Conservation (phyloP, 1,139 yeast genomes). For the Geotrichum reessii region DNA sequence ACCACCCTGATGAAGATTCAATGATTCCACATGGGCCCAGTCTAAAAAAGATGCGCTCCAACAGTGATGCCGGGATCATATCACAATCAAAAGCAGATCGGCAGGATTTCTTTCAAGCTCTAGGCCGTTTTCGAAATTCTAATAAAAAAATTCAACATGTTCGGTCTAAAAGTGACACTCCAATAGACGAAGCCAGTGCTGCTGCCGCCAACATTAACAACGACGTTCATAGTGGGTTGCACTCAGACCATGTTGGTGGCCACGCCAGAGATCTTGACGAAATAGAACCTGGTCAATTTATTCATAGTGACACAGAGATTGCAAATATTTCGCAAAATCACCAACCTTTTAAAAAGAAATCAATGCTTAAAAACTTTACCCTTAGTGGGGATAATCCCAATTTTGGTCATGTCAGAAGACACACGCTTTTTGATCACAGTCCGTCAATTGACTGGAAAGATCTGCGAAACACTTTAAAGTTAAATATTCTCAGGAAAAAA, state of each 20-base stretch:
- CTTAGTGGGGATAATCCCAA: neutral
- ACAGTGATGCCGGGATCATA: slow-evolving; percentile 25
- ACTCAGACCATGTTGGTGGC: slow-evolving; percentile 31
- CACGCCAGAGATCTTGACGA: neutral
- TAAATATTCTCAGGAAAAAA: slow-evolving; percentile 27
- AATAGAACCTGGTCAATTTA: neutral
- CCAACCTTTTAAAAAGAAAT: neutral
- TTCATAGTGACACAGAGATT: slow-evolving; percentile 13
- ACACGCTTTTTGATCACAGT: slow-evolving; percentile 18
- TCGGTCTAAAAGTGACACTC: neutral
- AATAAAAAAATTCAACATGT: neutral
- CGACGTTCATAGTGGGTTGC: neutral
- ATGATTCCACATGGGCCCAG: neutral
- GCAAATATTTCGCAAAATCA: neutral
- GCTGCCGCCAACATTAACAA: neutral
- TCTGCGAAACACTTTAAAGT: slow-evolving; percentile 27
- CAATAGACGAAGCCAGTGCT: neutral
- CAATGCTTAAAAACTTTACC: neutral
- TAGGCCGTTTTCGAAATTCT: neutral
- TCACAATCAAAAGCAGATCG: slow-evolving; percentile 7
- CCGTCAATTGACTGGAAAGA: slow-evolving; percentile 27
- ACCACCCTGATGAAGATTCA: neutral
- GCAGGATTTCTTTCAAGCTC: neutral
- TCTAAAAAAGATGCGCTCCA: slow-evolving; percentile 23
- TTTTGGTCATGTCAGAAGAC: slow-evolving; percentile 7